Conservation (phyloP, 257 asterid genomes). For the Ilex aquifolium region DNA sequence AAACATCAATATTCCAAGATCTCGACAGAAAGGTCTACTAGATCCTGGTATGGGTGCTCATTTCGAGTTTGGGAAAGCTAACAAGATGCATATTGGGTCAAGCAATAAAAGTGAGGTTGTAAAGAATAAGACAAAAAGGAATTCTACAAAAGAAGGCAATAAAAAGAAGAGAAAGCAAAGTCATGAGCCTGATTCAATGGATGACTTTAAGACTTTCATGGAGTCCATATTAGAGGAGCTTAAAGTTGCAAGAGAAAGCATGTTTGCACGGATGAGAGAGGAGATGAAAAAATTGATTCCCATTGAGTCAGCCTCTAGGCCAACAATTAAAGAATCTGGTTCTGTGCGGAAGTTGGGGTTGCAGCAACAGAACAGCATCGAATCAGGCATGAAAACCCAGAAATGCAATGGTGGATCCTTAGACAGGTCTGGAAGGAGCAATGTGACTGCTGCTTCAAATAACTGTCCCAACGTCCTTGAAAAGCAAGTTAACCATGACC, state of each 20-base stretch:
- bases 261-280: slow-evolving; percentile 39
- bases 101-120: slow-evolving; percentile 14
- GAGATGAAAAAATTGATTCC: slow-evolving; percentile 27
- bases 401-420: not conserved
- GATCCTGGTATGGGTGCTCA: not conserved
- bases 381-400: slow-evolving; percentile 13
- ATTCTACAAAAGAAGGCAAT: slow-evolving; percentile 9
- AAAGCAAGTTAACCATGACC: slow-evolving; percentile 6
- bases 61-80: slow-evolving; percentile 8
- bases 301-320: slow-evolving; percentile 6
- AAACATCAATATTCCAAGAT: slow-evolving; percentile 2
- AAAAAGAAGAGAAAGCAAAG: slow-evolving; percentile 20
- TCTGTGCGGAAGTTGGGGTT: slow-evolving; percentile 6
- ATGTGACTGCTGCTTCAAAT: not conserved
- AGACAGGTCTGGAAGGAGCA: slow-evolving; percentile 3
- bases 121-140: slow-evolving; percentile 6
- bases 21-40: slow-evolving; percentile 12
- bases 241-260: slow-evolving; percentile 30
- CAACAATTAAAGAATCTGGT: slow-evolving; percentile 8
- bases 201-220: slow-evolving; percentile 37
- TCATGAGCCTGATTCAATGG: slow-evolving; percentile 11
- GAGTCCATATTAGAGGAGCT: slow-evolving; percentile 43
- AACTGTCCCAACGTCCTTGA: not conserved
- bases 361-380: slow-evolving; percentile 5
- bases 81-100: slow-evolving; percentile 14